Evolutionary conservation across 1,284 basidiomycete species (phyloP), one percentile per base, ranked within the genome.

Genomic region (Ceratobasidium sp.): DNA sequence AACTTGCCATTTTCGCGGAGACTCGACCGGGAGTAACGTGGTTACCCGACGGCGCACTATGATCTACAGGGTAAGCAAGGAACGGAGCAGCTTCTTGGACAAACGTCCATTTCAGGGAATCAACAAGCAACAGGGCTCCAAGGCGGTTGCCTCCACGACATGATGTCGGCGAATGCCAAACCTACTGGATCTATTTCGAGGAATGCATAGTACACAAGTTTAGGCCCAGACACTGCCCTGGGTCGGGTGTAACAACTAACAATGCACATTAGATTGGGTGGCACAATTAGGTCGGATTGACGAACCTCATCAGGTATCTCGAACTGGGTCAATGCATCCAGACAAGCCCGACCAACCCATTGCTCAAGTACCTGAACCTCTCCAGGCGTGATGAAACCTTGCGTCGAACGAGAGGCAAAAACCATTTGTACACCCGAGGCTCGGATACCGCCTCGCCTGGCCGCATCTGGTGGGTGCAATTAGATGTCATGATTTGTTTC

Each of bases 351-450:
- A 13, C 88, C 87, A 31, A 85, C 82, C 89, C 88, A 91, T 43
- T 79, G 78, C 76, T 94, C 91, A n/a, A 89, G 76, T 60, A 81
- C 79, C 17, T 79, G 78, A 40, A 92, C 91, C 70, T 86, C 80
- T 42, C 85, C 81, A 5, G 92, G 92, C 3, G 86, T 86, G 73
- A 94, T 93, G 75, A 94, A 93, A 64, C 84, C 89, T 71, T 82
- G 83, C n/a, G 89, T 90, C 42, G 81, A 83, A 49, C 92, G 85
- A 55, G 88, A 85, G n/a, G 92, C 92, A 75, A 92, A 94, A 22
- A 93, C 86, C 86, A 94, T 92, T 72, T 94, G 92, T 17, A 86
- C 86, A 15, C 89, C 89, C 6, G 91, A 90, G 1, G 88, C 91
- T 71, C 85, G 83, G 75, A 94, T 92, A 8, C 55, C 54, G 7